Evolutionary conservation across 305 asterid genomes (phyloP).

Genomic region (Petunia hybrid): DNA sequence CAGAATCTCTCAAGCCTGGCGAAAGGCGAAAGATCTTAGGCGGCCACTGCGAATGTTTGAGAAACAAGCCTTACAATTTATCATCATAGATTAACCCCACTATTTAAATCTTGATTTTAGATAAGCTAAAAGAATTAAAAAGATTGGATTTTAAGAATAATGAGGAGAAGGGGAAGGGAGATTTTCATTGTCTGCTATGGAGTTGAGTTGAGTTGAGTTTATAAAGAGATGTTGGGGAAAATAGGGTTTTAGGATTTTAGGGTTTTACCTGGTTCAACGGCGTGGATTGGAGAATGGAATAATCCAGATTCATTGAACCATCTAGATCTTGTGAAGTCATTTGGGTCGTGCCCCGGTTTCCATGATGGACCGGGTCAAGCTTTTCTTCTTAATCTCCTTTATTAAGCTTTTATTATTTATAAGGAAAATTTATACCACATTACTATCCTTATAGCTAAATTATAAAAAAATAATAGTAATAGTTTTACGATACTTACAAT

Average conservation of each 20-base stretch:
- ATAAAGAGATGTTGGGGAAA: background rate
- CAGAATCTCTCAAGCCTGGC: constrained; percentile 65
- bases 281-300: constrained; percentile 26
- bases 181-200: background rate
- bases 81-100: background rate
- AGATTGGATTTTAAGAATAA: background rate
- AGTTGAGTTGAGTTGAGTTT: background rate
- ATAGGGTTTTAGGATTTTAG: constrained; percentile 12
- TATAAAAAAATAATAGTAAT: too few relatives aligned
- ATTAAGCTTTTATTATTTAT: too few relatives aligned
- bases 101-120: background rate
- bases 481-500: too few relatives aligned
- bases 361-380: background rate
- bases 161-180: background rate
- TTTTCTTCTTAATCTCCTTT: too few relatives aligned
- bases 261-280: constrained; percentile 40
- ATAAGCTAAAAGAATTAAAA: background rate
- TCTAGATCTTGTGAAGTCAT: background rate
- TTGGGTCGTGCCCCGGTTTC: background rate
- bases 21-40: constrained; percentile 66
- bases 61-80: background rate
- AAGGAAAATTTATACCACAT: too few relatives aligned
- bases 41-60: constrained; percentile 75
- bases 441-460: too few relatives aligned
- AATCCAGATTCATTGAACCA: constrained; percentile 28